Conservation (phyloP, 768 basidiomycete genomes). For the Suillus subluteus region DNA sequence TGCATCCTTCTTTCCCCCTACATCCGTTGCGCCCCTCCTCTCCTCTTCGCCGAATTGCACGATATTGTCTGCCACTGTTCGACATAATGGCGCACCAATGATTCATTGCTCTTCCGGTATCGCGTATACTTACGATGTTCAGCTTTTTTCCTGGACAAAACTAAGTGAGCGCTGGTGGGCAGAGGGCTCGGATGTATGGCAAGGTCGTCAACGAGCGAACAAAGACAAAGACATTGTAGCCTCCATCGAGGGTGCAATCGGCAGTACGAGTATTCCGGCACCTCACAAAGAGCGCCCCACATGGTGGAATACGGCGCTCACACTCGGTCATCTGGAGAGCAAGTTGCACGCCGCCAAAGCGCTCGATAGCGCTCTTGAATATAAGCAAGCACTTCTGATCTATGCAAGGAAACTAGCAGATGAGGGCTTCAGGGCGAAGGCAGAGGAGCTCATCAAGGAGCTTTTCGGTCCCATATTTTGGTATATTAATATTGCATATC, state of each 20-base stretch:
- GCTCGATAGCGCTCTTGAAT: conserved; percentile 85
- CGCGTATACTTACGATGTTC: conserved; percentile 77
- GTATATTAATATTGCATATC: conserved; percentile 55
- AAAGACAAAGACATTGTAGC: conserved; percentile 61
- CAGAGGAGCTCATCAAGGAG: conserved; percentile 90
- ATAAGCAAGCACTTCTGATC: conserved; percentile 69
- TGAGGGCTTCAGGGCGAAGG: conserved; percentile 86
- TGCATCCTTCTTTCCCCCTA: conserved; percentile 63
- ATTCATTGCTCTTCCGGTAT: conserved; percentile 78
- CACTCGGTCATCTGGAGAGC: conserved; percentile 88
- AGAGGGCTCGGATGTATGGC: conserved; percentile 83
- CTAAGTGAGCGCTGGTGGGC: conserved; percentile 86
- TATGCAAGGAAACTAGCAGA: conserved; percentile 89
- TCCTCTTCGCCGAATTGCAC: conserved; percentile 56
- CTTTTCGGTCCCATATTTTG: conserved; percentile 89
- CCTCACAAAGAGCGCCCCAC: conserved; percentile 56
- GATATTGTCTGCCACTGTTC: conserved; percentile 66
- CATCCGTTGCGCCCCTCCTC: conserved; percentile 64
- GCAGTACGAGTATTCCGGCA: conserved; percentile 35
- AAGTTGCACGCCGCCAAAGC: conserved; percentile 72
- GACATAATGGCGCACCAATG: conserved; percentile 80
- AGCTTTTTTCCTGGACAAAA: conserved; percentile 70
- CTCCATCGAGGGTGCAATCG: conserved; percentile 51
- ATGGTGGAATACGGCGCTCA: conserved; percentile 85
- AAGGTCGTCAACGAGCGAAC: conserved; percentile 60